A percentile compares a stretch with the other conserved stretches of the same genome.
Conservation (phyloP, 1,284 basidiomycete genomes). For the Boletus calvinii region DNA sequence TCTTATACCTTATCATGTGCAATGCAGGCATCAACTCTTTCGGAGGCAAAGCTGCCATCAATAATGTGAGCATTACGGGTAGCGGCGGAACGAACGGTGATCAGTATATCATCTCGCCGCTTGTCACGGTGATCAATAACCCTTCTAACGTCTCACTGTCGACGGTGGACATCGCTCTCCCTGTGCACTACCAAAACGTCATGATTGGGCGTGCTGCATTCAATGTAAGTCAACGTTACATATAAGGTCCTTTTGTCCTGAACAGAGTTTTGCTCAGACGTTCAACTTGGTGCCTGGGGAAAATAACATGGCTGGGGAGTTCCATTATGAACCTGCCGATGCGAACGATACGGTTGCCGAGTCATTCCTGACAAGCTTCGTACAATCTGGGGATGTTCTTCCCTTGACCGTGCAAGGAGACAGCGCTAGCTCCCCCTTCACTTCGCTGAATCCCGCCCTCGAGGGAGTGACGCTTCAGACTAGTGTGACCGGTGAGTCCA, state of each 20-base stretch:
- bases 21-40: constrained; percentile 52
- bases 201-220: constrained; percentile 59
- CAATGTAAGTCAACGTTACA: constrained; percentile 41
- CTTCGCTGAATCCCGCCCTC: constrained; percentile 58
- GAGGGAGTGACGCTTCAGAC: constrained; percentile 54
- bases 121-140: constrained; percentile 57
- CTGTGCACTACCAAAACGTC: constrained; percentile 57
- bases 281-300: constrained; percentile 61
- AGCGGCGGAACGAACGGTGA: constrained; percentile 58
- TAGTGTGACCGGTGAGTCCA: constrained; percentile 45
- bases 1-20: not conserved
- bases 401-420: constrained; percentile 62
- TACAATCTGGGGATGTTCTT: constrained; percentile 48
- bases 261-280: constrained; percentile 34
- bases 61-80: constrained; percentile 56
- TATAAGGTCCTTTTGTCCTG: not conserved
- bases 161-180: constrained; percentile 58
- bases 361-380: constrained; percentile 54
- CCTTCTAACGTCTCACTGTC: constrained; percentile 68
- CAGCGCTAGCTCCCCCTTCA: constrained; percentile 58
- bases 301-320: constrained; percentile 56
- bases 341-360: constrained; percentile 64
- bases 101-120: constrained; percentile 53
- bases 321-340: constrained; percentile 65
- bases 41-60: constrained; percentile 47